Evolutionary conservation across 148 eudicot species (phyloP).

Genomic region (Fagopyrum tataricum): DNA sequence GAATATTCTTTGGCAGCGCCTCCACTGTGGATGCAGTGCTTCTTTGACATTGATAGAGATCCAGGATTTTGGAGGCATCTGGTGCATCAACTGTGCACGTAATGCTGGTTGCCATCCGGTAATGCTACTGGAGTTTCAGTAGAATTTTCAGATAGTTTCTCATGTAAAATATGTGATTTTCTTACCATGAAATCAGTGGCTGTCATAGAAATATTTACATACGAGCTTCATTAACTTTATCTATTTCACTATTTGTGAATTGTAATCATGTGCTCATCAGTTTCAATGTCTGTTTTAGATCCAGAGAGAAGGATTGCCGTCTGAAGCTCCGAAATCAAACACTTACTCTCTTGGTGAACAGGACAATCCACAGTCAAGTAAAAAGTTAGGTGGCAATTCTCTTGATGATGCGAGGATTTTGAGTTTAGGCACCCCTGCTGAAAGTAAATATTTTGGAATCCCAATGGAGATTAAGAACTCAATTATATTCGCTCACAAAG

Average conservation of each 20-base stretch:
- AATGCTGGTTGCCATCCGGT: slow-evolving; percentile 35
- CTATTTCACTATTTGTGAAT: neutral
- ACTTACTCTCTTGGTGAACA: slow-evolving; percentile 22
- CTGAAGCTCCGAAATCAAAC: slow-evolving; percentile 32
- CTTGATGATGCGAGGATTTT: slow-evolving; percentile 38
- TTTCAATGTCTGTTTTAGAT: neutral
- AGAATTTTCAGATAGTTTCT: neutral
- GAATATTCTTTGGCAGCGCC: slow-evolving; percentile 38
- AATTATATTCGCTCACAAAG: slow-evolving; percentile 20
- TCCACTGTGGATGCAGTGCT: slow-evolving; percentile 95
- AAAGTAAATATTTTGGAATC: neutral
- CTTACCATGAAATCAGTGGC: neutral
- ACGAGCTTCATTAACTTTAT: neutral
- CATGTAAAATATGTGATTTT: neutral
- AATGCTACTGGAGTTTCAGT: slow-evolving; percentile 16
- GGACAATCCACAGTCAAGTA: slow-evolving; percentile 26
- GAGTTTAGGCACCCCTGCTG: slow-evolving; percentile 27
- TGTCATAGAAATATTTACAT: neutral
- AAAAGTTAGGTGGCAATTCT: slow-evolving; percentile 24
- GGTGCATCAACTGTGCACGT: slow-evolving; percentile 56
- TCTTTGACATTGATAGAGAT: slow-evolving; percentile 55
- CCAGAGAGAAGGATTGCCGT: slow-evolving; percentile 28
- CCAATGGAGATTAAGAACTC: slow-evolving; percentile 9
- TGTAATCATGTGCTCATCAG: neutral
- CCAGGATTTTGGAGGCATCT: slow-evolving; percentile 78